phyloP scores from a whole-genome alignment of 805 yeast genomes.

The Teunomyces pallodes region DNA sequence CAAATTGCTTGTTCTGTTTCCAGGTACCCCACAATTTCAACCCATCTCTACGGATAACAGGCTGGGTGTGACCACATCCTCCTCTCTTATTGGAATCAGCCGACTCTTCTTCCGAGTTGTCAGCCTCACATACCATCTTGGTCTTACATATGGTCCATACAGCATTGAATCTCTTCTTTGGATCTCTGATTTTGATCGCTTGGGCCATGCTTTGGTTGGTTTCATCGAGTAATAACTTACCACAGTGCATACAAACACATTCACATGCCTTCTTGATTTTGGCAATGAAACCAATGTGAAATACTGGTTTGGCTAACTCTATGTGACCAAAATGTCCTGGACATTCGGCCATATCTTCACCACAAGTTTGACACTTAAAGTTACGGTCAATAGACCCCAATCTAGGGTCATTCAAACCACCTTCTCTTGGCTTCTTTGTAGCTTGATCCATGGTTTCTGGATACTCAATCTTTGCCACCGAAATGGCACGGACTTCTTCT shows the following conservation, averaged over 20 bases:
- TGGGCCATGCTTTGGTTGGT: slow-evolving; percentile 77
- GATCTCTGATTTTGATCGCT: slow-evolving; percentile 85
- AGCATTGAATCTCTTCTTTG: slow-evolving; percentile 94
- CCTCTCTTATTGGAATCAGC: slow-evolving; percentile 67
- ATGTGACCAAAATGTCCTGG: slow-evolving; percentile 99
- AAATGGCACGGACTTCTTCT: slow-evolving; percentile 91
- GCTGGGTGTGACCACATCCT: slow-evolving; percentile 98
- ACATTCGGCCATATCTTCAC: slow-evolving; percentile 98
- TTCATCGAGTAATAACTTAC: slow-evolving; percentile 87
- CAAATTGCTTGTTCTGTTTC: slow-evolving; percentile 82
- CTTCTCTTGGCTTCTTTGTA: slow-evolving; percentile 90
- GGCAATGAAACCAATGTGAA: slow-evolving; percentile 94
- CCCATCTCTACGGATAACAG: slow-evolving; percentile 94
- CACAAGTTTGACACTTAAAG: slow-evolving; percentile 97
- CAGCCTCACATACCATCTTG: slow-evolving; percentile 95
- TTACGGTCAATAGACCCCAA: slow-evolving; percentile 96
- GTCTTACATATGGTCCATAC: slow-evolving; percentile 92
- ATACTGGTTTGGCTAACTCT: slow-evolving; percentile 96
- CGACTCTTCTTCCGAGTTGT: slow-evolving; percentile 53
- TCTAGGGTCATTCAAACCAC: slow-evolving; percentile 96
- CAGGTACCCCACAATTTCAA: slow-evolving; percentile 96
- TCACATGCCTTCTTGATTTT: slow-evolving; percentile 95
- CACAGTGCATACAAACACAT: slow-evolving; percentile 98
- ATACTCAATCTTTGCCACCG: slow-evolving; percentile 95
- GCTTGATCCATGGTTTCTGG: slow-evolving; percentile 99